These are phyloP conservation scores for Coniochaeta ligniaria DNA, from an alignment of 2,329 filamentous ascomycete genomes.

Conservation along the genomic window DNA sequence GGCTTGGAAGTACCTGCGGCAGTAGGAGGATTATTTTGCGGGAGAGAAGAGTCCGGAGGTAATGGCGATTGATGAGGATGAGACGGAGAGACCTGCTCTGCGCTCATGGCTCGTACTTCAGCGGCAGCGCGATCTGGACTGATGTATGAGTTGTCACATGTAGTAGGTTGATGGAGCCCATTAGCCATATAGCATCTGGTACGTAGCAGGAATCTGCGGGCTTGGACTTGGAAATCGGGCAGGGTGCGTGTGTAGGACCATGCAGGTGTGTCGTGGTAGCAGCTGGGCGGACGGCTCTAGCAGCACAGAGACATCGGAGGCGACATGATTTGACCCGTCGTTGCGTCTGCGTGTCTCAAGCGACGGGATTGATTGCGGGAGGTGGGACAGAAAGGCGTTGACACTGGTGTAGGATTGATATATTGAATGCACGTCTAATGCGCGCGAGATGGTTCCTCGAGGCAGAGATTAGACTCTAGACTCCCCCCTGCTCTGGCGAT, in stretches of 20 bases:
- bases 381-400: neutral
- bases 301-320: neutral
- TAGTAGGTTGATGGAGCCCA: slow-evolving; percentile 3
- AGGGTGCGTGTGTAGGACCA: slow-evolving; percentile 8
- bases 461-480: neutral
- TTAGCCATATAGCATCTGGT: slow-evolving; percentile 1
- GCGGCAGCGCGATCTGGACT: slow-evolving; percentile 2
- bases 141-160: slow-evolving; percentile 14
- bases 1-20: neutral
- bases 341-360: neutral
- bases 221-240: slow-evolving; percentile 5
- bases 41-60: neutral
- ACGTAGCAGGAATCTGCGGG: slow-evolving; percentile 6
- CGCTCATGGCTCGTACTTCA: slow-evolving; percentile 3
- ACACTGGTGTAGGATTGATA: neutral
- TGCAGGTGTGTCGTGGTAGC: slow-evolving; percentile 11
- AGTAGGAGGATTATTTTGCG: neutral
- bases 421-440: neutral
- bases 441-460: neutral
- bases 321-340: neutral
- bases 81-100: slow-evolving; percentile 2
- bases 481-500: neutral
- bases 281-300: neutral
- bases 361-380: neutral
- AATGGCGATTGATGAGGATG: neutral